Evolutionary conservation across 2,329 filamentous ascomycete species (phyloP).

Genomic region (Fusarium napiforme): DNA sequence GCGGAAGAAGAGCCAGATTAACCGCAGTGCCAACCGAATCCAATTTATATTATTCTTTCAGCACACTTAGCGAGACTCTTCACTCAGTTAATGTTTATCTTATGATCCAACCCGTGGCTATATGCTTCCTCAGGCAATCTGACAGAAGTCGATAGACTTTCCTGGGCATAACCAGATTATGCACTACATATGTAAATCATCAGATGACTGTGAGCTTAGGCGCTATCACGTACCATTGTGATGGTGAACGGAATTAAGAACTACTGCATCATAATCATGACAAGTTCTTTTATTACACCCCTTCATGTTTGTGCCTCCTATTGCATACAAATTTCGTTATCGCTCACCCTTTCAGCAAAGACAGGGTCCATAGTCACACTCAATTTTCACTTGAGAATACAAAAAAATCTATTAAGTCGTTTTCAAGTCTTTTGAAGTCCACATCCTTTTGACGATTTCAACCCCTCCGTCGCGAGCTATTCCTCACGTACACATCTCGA

Average conservation of each 20-base stretch:
- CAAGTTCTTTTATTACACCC: background rate
- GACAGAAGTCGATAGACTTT: background rate
- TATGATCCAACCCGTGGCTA: background rate
- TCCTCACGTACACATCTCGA: slow-evolving; percentile 12
- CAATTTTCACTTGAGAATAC: slow-evolving; percentile 10
- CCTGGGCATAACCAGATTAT: background rate
- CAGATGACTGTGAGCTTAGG: background rate
- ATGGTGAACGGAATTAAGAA: background rate
- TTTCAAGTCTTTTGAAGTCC: slow-evolving; percentile 39
- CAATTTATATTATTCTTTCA: background rate
- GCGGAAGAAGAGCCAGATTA: background rate
- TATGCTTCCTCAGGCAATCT: background rate
- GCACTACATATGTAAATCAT: background rate
- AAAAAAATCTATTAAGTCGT: slow-evolving; percentile 41
- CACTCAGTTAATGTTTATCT: background rate
- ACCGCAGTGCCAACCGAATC: background rate
- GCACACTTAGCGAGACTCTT: background rate
- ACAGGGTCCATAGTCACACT: background rate
- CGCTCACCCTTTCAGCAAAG: background rate
- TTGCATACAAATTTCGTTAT: background rate
- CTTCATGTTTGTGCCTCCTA: background rate
- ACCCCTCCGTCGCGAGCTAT: slow-evolving; percentile 10
- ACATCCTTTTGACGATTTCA: slow-evolving; percentile 29
- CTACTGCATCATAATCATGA: background rate
- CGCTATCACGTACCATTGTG: background rate